Conservation (phyloP, 768 basidiomycete species). For the Phlebiopsis gigantea region DNA sequence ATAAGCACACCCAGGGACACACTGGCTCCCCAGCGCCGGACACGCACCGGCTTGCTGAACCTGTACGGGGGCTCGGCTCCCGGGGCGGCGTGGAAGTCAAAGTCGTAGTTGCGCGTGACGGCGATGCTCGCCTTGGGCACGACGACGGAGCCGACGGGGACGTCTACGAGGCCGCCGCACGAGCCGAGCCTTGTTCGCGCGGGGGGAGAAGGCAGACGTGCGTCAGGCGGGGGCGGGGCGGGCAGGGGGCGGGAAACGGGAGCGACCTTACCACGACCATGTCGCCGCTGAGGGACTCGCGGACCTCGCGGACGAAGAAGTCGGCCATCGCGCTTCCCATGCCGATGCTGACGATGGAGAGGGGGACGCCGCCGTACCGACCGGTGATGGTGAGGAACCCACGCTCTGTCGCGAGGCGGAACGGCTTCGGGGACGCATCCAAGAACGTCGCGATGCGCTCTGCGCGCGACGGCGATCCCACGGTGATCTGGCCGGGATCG, state of each 20-base stretch:
- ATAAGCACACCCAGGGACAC: conserved; percentile 11
- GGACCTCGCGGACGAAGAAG: conserved; percentile 77
- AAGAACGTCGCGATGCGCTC: conserved; percentile 51
- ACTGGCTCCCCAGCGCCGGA: conserved; percentile 3
- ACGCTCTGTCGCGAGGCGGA: conserved; percentile 64
- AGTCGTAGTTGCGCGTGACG: conserved; percentile 72
- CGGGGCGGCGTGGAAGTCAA: conserved; percentile 53
- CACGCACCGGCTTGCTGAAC: conserved; percentile 59
- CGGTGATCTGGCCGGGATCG: conserved; percentile 48
- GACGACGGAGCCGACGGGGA: conserved; percentile 73
- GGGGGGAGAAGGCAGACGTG: not conserved
- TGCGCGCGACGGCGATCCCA: conserved; percentile 70
- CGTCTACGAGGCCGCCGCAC: conserved; percentile 64
- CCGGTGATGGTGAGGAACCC: conserved; percentile 54
- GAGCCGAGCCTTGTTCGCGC: conserved; percentile 62
- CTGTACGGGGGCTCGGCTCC: conserved; percentile 48
- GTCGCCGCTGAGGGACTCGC: conserved; percentile 66
- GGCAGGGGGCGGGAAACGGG: not conserved
- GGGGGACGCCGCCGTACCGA: conserved; percentile 42
- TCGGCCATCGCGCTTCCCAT: conserved; percentile 84
- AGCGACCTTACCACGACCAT: conserved; percentile 46
- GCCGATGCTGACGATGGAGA: conserved; percentile 75
- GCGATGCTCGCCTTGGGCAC: conserved; percentile 65
- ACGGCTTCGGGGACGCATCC: conserved; percentile 53
- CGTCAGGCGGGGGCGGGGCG: not conserved